phyloP scores from a whole-genome alignment of 176 grass and related monocot species.

The Musa itinerans region DNA sequence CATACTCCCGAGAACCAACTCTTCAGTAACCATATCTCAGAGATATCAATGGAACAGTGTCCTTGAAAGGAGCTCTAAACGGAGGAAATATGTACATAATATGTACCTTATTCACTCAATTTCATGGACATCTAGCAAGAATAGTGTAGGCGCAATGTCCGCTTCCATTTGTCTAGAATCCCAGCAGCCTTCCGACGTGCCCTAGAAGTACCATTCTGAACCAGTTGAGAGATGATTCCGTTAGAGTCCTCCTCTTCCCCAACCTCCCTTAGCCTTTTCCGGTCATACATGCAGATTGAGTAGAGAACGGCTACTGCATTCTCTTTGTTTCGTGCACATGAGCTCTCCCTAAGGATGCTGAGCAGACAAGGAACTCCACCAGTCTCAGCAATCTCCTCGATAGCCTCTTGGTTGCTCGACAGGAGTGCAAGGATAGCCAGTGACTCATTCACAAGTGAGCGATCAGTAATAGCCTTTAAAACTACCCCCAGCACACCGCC shows the following conservation, averaged over 20 bases:
- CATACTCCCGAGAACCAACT: neutral
- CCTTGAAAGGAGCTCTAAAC: neutral
- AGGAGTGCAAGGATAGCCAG: conserved; percentile 61
- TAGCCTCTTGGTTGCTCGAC: conserved; percentile 42
- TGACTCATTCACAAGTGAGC: conserved; percentile 46
- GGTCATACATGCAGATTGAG: conserved; percentile 49
- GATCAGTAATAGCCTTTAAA: conserved; percentile 36
- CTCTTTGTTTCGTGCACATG: conserved; percentile 60
- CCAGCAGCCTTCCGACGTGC: conserved; percentile 45
- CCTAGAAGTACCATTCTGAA: conserved; percentile 44
- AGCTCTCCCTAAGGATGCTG: conserved; percentile 37
- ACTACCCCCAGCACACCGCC: conserved; percentile 46
- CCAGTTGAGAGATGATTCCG: conserved; percentile 38
- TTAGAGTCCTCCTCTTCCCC: conserved; percentile 45
- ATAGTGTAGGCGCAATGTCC: conserved; percentile 33
- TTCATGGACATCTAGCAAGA: conserved; percentile 39
- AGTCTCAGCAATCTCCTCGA: conserved; percentile 41
- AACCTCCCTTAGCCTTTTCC: conserved; percentile 38
- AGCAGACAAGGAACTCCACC: conserved; percentile 40
- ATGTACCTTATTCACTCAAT: neutral
- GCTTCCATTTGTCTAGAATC: conserved; percentile 60
- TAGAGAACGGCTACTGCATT: conserved; percentile 53
- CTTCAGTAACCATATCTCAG: neutral
- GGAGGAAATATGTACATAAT: neutral
- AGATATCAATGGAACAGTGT: neutral